Evolutionary conservation across 2,329 filamentous ascomycete genomes (phyloP).

Genomic region (Diaporthe nobilis): DNA sequence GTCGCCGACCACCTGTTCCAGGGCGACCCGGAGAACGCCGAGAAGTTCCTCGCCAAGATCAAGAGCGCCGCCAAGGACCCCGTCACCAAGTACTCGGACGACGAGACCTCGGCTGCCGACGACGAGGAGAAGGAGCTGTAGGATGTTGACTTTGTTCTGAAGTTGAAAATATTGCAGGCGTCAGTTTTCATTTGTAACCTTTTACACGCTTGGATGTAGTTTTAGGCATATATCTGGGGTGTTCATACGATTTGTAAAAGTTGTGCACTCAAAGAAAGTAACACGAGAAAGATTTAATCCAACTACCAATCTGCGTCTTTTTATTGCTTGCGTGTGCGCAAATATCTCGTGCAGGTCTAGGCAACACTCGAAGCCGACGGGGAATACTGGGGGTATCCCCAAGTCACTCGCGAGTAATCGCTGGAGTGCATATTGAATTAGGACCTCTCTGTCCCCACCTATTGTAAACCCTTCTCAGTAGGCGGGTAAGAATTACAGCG

Average conservation of each 20-base stretch:
- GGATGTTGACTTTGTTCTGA: neutral
- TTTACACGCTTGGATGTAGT: neutral
- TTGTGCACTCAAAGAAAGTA: neutral
- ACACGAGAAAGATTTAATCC: neutral
- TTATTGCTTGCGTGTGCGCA: too few species aligned
- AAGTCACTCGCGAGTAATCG: too few species aligned
- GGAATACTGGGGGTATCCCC: too few species aligned
- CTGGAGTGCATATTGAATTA: too few species aligned
- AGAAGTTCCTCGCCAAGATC: slow-evolving; percentile 74
- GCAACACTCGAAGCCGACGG: too few species aligned
- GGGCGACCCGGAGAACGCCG: slow-evolving; percentile 71
- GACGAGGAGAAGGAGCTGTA: slow-evolving; percentile 40
- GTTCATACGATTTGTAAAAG: slow-evolving; percentile 1
- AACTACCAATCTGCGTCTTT: neutral
- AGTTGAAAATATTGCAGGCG: neutral
- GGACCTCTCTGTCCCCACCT: too few species aligned
- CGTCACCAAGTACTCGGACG: slow-evolving; percentile 54
- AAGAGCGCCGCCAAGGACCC: slow-evolving; percentile 73
- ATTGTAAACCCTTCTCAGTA: too few species aligned
- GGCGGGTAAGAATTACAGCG: too few species aligned
- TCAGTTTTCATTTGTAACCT: neutral
- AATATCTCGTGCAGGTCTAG: too few species aligned
- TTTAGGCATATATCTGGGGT: slow-evolving; percentile 19
- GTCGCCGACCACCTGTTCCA: slow-evolving; percentile 77
- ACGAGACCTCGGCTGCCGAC: slow-evolving; percentile 28